Conservation (phyloP, 2,329 filamentous ascomycete genomes). For the Didymella arachidicola region DNA sequence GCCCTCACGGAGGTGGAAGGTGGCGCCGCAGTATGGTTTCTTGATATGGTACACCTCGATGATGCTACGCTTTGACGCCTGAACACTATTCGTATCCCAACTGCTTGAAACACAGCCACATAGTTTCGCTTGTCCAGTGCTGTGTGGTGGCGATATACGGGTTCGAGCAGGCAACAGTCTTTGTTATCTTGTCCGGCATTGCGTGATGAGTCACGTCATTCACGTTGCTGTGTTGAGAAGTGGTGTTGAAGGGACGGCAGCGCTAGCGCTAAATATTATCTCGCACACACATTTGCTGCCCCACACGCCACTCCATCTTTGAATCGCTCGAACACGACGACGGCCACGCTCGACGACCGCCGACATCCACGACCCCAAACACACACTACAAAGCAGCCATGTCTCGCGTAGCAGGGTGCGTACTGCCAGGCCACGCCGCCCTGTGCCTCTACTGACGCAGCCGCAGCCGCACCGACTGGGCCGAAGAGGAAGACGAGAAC, state of each 20-base stretch:
- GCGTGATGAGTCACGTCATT: background rate
- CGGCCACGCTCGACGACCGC: constrained; percentile 13
- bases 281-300: constrained; percentile 25
- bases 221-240: background rate
- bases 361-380: constrained; percentile 9
- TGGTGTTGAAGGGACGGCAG: constrained; percentile 5
- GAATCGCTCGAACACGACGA: constrained; percentile 22
- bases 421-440: background rate
- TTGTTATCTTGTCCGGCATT: background rate
- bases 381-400: constrained; percentile 34
- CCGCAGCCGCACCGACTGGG: constrained; percentile 78
- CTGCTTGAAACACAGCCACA: background rate
- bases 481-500: constrained; percentile 86
- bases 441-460: constrained; percentile 14
- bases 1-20: background rate
- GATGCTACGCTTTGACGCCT: background rate
- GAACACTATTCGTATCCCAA: background rate
- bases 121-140: background rate
- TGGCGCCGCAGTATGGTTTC: background rate
- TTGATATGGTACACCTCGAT: background rate
- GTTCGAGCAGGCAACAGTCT: background rate
- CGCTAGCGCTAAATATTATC: constrained; percentile 22
- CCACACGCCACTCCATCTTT: constrained; percentile 31
- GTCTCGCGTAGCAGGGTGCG: constrained; percentile 51
- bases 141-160: background rate